Percentiles rank a stretch among this genome's conserved stretches.
Conservation (phyloP, 2,329 filamentous ascomycete genomes). For the Daldinia sp. region DNA sequence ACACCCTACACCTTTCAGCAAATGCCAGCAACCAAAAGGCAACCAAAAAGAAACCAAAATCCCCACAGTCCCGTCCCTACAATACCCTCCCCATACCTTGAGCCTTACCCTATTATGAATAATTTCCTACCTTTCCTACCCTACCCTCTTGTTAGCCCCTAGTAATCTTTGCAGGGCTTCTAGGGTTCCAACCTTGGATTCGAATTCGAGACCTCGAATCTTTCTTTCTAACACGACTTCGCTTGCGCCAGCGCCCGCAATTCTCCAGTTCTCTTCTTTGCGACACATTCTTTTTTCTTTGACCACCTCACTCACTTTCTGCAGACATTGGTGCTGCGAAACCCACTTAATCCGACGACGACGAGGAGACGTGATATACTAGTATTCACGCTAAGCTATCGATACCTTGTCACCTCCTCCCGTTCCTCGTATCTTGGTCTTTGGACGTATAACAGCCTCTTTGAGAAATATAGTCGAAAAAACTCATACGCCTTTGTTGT, state of each 20-base stretch:
- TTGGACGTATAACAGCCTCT: constrained; percentile 17
- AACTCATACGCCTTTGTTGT: constrained; percentile 24
- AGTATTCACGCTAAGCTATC: constrained; percentile 1
- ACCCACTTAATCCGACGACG: constrained; percentile 25
- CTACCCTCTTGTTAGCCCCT: constrained; percentile 17
- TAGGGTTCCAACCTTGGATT: constrained; percentile 27
- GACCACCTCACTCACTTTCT: constrained; percentile 16
- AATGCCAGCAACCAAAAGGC: neutral
- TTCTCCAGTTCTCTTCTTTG: constrained; percentile 23
- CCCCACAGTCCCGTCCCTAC: constrained; percentile 23
- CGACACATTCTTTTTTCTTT: constrained; percentile 37
- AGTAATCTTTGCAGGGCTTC: constrained; percentile 29
- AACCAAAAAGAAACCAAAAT: constrained; percentile 4
- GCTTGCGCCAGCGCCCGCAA: constrained; percentile 36
- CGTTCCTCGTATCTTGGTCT: constrained; percentile 4
- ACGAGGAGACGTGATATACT: constrained; percentile 24
- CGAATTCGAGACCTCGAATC: constrained; percentile 23
- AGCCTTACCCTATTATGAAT: constrained; percentile 29
- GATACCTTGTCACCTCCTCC: neutral
- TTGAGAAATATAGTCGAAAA: constrained; percentile 12
- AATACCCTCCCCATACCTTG: constrained; percentile 13
- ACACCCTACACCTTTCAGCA: neutral
- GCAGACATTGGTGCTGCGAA: constrained; percentile 16
- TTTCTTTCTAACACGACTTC: constrained; percentile 19
- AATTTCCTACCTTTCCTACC: constrained; percentile 6